These are phyloP conservation scores for Suillus subluteus DNA, from an alignment of 768 basidiomycete genomes.

Conservation along the genomic window DNA sequence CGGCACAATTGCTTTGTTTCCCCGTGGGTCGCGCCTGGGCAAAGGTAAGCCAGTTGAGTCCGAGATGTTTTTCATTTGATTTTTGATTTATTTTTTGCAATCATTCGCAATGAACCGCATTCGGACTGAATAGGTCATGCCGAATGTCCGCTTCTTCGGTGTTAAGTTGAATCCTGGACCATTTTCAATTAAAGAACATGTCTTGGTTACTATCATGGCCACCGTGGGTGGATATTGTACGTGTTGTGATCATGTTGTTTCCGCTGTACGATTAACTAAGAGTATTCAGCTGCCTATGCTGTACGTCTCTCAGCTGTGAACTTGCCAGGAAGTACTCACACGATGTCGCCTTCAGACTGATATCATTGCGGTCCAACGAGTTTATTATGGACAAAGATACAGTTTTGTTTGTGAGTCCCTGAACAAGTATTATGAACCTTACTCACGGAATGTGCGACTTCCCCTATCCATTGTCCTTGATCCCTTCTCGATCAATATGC, in stretches of 20 bases:
- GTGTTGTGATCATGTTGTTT: constrained; percentile 8
- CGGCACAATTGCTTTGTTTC: constrained; percentile 73
- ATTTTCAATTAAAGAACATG: constrained; percentile 76
- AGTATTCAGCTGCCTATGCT: constrained; percentile 49
- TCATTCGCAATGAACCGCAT: background rate
- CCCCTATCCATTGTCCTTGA: background rate
- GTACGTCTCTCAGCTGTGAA: constrained; percentile 17
- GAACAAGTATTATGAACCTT: constrained; percentile 14
- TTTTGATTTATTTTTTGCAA: background rate
- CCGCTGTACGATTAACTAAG: constrained; percentile 10
- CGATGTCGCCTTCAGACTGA: constrained; percentile 48
- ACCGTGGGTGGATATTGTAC: constrained; percentile 41
- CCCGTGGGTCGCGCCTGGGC: constrained; percentile 73
- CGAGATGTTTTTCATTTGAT: background rate
- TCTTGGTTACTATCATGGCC: constrained; percentile 72
- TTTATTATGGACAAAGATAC: constrained; percentile 63
- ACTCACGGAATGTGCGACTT: constrained; percentile 13
- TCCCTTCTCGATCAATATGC: no score
- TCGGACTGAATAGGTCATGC: constrained; percentile 42
- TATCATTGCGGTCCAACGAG: constrained; percentile 72
- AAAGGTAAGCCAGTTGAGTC: constrained; percentile 22
- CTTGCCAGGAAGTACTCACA: background rate
- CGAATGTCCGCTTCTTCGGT: constrained; percentile 58
- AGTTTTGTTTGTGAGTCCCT: constrained; percentile 49
- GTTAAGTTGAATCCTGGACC: constrained; percentile 71